Evolutionary conservation across 2,329 filamentous ascomycete species (phyloP).

Genomic region (Xylariaceae sp.): DNA sequence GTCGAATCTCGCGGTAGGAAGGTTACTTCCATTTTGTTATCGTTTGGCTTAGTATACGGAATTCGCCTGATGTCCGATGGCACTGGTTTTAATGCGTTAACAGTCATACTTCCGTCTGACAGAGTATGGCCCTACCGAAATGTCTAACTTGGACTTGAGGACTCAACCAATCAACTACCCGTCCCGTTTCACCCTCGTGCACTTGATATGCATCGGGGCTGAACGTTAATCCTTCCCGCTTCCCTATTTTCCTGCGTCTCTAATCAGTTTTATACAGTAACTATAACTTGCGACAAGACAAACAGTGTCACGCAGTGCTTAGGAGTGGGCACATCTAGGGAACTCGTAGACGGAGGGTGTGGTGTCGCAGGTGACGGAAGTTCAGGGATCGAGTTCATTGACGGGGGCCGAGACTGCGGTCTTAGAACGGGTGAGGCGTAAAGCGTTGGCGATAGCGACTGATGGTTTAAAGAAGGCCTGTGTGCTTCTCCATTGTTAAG

Average conservation of each 20-base stretch:
- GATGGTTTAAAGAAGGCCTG: slow-evolving; percentile 1
- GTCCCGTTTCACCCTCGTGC: slow-evolving; percentile 9
- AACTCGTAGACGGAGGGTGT: background rate
- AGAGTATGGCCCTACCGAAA: slow-evolving; percentile 18
- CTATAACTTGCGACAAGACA: background rate
- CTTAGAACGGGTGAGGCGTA: slow-evolving; percentile 23
- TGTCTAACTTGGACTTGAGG: slow-evolving; percentile 21
- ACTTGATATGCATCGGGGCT: slow-evolving; percentile 20
- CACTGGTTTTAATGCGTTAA: slow-evolving; percentile 20
- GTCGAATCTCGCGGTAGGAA: slow-evolving; percentile 28
- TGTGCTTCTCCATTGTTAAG: background rate
- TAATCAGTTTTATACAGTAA: background rate
- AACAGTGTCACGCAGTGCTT: slow-evolving; percentile 12
- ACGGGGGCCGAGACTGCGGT: slow-evolving; percentile 20
- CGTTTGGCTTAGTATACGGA: slow-evolving; percentile 31
- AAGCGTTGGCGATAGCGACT: slow-evolving; percentile 2
- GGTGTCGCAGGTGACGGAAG: slow-evolving; percentile 24
- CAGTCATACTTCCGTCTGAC: background rate
- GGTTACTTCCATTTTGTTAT: slow-evolving; percentile 25
- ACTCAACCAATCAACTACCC: slow-evolving; percentile 28
- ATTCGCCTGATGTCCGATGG: slow-evolving; percentile 18
- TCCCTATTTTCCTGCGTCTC: slow-evolving; percentile 12
- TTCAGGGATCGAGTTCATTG: slow-evolving; percentile 27
- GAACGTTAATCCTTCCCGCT: slow-evolving; percentile 6
- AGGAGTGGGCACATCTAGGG: background rate